Base-by-base conservation (phyloP, 163 green algal genomes). In the Scenedesmus sp. region DNA sequence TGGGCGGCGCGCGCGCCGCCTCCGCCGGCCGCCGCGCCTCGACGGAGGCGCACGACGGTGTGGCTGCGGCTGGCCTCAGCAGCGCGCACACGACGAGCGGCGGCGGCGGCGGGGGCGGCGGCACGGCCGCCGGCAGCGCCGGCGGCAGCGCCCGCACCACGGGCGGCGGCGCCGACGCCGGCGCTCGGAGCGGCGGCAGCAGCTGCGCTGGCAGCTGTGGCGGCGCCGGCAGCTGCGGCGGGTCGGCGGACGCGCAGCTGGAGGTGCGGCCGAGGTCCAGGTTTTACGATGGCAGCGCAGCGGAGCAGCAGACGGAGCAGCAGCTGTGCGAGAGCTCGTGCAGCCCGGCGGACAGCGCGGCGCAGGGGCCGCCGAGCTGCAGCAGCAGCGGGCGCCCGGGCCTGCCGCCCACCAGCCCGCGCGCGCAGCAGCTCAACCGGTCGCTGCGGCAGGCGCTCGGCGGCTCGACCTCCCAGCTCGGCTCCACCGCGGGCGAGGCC, bases 261-360 rank as follows among this genome's bases (percentile, higher is more conserved):
- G 64, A 74, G 15, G 45, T 74, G n/a, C n/a, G n/a, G 14, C 44
- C 64, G 1, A 74, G 60, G 29, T 74, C 64, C 1, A 60, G 64
- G 44, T 74, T 74, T 28, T 74, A 47, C 9, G 64, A 74, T 47
- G 64, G 60, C 15, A 17, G 33, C 29, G 7, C 33, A 33, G 15
- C 60, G 20, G 60, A 67, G 42, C 26, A 60, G 44, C 64, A 74
- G 44, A 15, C 36, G 28, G 28, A 64, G 56, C 56, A 17, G 9
- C 56, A 64, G 39, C 28, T 64, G 56, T 28, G 56, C 9, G 28
- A 44, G 36, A 24, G 56, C 28, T 36, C 58, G 45, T 15, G 47
- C 66, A 33, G 47, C 20, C 48, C n/a, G n/a, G n/a, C n/a, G n/a
- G n/a, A n/a, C n/a, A n/a, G n/a, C n/a, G n/a, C n/a, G n/a, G n/a